phyloP scores from a whole-genome alignment of 306 rosid species.

The Acacia acuminata region DNA sequence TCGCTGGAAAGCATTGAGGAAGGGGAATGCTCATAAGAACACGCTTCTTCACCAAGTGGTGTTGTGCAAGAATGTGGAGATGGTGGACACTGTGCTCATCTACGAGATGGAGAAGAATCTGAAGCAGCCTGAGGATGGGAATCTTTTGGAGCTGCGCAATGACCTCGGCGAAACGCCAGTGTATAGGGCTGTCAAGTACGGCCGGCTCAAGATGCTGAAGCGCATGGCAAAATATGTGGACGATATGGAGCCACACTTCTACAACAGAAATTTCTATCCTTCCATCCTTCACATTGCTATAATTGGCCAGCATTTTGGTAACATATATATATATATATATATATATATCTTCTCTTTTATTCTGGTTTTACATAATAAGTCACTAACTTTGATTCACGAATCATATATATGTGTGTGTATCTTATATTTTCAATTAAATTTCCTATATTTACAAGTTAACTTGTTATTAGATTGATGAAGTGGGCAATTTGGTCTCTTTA shows the following conservation, averaged over 20 bases:
- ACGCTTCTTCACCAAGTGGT: neutral
- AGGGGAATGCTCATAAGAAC: neutral
- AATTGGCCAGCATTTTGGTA: slow-evolving; percentile 15
- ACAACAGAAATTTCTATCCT: neutral
- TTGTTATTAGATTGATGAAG: too few relatives aligned
- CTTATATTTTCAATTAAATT: too few relatives aligned
- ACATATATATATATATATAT: neutral
- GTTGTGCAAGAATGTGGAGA: neutral
- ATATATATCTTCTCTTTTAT: neutral
- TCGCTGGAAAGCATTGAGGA: neutral
- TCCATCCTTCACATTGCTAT: slow-evolving; percentile 24
- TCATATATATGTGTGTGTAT: too few relatives aligned
- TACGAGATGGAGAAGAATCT: neutral
- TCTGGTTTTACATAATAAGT: too few relatives aligned
- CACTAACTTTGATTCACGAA: too few relatives aligned
- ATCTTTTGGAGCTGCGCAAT: neutral
- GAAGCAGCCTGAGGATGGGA: neutral
- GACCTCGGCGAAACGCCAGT: neutral
- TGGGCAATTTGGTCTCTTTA: too few relatives aligned
- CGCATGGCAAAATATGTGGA: neutral
- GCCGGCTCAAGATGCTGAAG: neutral
- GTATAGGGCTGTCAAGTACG: neutral
- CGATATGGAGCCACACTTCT: neutral
- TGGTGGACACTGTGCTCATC: neutral
- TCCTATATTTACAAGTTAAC: too few relatives aligned